Evolutionary conservation across 2,329 filamentous ascomycete species (phyloP).

Genomic region (Chaetomium strumarium): DNA sequence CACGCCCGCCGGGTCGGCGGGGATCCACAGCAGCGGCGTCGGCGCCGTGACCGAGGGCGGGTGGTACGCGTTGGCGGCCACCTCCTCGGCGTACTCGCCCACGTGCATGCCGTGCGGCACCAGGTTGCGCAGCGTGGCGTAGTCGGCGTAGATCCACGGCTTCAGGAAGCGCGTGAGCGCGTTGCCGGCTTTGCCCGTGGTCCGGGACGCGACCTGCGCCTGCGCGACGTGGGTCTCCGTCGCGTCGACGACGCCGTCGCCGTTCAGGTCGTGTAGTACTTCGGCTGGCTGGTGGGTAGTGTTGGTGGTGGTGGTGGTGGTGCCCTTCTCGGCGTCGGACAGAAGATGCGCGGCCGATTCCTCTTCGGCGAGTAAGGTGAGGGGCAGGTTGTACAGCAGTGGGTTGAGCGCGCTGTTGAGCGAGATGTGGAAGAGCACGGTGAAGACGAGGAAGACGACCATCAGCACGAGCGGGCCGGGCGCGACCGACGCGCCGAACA

Average conservation of each 20-base stretch:
- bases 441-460: conserved; percentile 70
- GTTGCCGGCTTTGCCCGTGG: conserved; percentile 45
- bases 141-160: conserved; percentile 71
- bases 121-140: conserved; percentile 61
- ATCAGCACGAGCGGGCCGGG: conserved; percentile 68
- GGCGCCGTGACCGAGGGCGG: conserved; percentile 61
- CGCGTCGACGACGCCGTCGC: conserved; percentile 20
- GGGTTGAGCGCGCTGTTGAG: conserved; percentile 70
- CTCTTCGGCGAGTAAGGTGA: conserved; percentile 54
- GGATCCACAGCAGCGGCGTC: conserved; percentile 76
- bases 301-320: conserved; percentile 12
- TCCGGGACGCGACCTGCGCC: conserved; percentile 31
- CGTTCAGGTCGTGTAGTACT: conserved; percentile 11
- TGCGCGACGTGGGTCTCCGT: conserved; percentile 15
- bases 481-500: conserved; percentile 66
- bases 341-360: conserved; percentile 28
- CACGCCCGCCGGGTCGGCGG: conserved; percentile 66
- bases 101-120: conserved; percentile 52
- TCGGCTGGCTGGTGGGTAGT: background rate
- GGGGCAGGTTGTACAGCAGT: conserved; percentile 71
- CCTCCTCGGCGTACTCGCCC: conserved; percentile 54
- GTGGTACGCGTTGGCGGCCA: conserved; percentile 64
- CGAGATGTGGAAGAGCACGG: conserved; percentile 67
- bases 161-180: conserved; percentile 65
- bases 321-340: conserved; percentile 22